Evolutionary conservation across 164 flowering plant species (phyloP), one percentile per base, ranked within the genome.

Genomic region (Warburgia ugandensis): DNA sequence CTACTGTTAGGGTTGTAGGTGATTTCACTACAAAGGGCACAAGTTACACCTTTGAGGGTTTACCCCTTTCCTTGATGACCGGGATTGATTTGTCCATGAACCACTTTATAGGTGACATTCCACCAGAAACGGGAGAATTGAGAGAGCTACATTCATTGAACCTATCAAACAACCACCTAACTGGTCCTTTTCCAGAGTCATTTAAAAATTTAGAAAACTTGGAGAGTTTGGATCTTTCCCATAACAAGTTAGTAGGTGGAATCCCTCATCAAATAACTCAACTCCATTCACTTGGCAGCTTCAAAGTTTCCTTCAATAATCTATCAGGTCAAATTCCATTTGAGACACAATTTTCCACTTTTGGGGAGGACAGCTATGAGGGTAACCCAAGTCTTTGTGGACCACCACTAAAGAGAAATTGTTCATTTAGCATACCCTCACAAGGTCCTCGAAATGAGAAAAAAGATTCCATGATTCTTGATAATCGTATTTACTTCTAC

Each of bases 191-290:
- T 10, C 56, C 57, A 4, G 19, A 21, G 3, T 41, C 57, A 5
- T 53, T 53, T 21, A n/a, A 29, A 13, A 21, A 43, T 13, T 22
- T 53, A 28, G 48, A 25, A 31, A 19, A 7, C 2, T 16, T 53
- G 37, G 48, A 53, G 47, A 53, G 48, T 19, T 43, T 53, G 57
- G 57, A 53, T 53, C 37, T 53, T 25, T 53, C 57, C 14, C 8
- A 40, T 17, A 53, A 53, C 28, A 9, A 53, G 17, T 16, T 53
- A 8, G 11, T 21, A 25, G 57, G 57, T 10, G 13, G 6, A 11
- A 52, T 52, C 2, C 45, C 56, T 12, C 35, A 22, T 27, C 23
- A 52, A 30, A 13, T 52, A 13, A 13, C 6, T 20, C 55, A 53
- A 11, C 56, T 52, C 45, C 17, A 7, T 29, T 52, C 27, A n/a